Evolutionary conservation across 257 asterid species (phyloP).

Genomic region (Marsdenia floribunda): DNA sequence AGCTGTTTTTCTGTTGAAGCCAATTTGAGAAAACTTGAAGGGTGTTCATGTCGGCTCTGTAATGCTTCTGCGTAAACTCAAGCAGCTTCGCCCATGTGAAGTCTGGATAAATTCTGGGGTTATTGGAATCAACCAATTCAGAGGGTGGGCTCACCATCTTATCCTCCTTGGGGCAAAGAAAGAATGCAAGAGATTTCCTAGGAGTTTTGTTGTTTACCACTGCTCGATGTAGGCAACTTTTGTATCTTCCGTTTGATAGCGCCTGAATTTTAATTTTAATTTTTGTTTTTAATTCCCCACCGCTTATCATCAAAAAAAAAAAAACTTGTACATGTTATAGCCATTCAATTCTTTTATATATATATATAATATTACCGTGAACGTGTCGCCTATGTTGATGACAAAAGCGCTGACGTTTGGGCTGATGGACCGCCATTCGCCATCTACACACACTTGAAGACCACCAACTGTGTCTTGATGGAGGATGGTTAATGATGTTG

Average conservation of each 20-base stretch:
- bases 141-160: slow-evolving; percentile 81
- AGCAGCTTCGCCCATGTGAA: slow-evolving; percentile 68
- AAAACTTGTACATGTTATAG: no score
- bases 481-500: slow-evolving; percentile 89
- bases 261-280: slow-evolving; percentile 41
- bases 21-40: slow-evolving; percentile 63
- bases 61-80: slow-evolving; percentile 84
- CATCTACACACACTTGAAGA: slow-evolving; percentile 73
- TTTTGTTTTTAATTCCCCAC: no score
- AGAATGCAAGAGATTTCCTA: slow-evolving; percentile 87
- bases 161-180: slow-evolving; percentile 76
- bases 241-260: slow-evolving; percentile 78
- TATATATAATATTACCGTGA: slow-evolving; percentile 49
- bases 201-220: slow-evolving; percentile 76
- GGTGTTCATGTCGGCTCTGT: slow-evolving; percentile 89
- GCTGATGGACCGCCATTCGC: slow-evolving; percentile 59
- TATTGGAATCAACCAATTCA: slow-evolving; percentile 63
- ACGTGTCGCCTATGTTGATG: slow-evolving; percentile 93
- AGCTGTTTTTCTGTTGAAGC: slow-evolving; percentile 37
- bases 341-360: no score
- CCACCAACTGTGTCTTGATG: slow-evolving; percentile 88
- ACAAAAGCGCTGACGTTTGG: slow-evolving; percentile 66
- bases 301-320: no score
- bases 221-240: slow-evolving; percentile 89
- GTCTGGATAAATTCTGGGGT: slow-evolving; percentile 76